phyloP scores from a whole-genome alignment of 352 stramenopile genomes.

The Phytopythium oedochilum region DNA sequence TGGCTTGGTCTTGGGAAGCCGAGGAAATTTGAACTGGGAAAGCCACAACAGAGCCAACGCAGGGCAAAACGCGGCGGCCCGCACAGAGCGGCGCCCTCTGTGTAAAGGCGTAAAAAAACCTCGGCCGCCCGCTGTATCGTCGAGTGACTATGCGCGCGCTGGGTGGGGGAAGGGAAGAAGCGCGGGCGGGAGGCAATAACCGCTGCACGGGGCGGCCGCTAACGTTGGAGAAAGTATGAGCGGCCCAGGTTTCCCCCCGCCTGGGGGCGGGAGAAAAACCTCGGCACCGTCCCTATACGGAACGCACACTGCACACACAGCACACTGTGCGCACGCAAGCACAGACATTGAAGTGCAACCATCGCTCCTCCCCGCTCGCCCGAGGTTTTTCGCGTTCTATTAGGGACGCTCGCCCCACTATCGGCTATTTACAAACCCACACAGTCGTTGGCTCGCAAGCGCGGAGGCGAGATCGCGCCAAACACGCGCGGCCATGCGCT shows the following conservation, averaged over 20 bases:
- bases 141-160: neutral
- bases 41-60: constrained; percentile 8
- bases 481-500: too few relatives aligned
- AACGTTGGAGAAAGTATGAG: constrained; percentile 1
- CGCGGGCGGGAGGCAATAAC: neutral
- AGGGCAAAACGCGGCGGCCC: constrained; percentile 6
- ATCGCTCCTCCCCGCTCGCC: neutral
- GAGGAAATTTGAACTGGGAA: constrained; percentile 66
- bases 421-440: constrained; percentile 9
- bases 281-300: too few relatives aligned
- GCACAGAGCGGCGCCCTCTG: neutral
- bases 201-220: neutral
- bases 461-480: too few relatives aligned
- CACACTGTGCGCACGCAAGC: neutral
- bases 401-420: neutral
- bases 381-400: constrained; percentile 7
- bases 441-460: too few relatives aligned
- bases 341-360: constrained; percentile 7
- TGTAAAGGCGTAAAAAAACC: constrained; percentile 9
- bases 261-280: constrained; percentile 2
- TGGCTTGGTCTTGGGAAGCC: constrained; percentile 41
- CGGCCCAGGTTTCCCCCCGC: neutral
- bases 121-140: constrained; percentile 1
- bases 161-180: neutral
- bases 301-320: too few relatives aligned